These are phyloP conservation scores for Spiraea crenata DNA, from an alignment of 331 rosid species.

Conservation along the genomic window DNA sequence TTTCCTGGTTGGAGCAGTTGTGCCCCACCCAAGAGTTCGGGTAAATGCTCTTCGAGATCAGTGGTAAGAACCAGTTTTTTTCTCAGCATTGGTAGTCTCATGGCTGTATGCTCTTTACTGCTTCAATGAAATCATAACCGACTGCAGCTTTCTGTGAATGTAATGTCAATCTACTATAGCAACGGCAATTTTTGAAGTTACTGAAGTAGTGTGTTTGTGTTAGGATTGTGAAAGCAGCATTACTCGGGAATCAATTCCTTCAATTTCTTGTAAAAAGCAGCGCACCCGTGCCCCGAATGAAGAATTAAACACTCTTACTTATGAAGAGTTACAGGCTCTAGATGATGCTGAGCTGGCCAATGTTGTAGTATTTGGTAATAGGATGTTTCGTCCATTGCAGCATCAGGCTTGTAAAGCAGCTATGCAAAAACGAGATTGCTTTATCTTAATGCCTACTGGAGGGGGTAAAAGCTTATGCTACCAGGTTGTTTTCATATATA, in stretches of 20 bases:
- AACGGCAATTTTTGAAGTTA: constrained; percentile 1
- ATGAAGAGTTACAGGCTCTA: constrained; percentile 60
- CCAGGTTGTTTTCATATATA: constrained; percentile 55
- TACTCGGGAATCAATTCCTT: constrained; percentile 46
- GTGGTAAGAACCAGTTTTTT: constrained; percentile 36
- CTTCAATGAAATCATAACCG: not conserved
- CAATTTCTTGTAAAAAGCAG: constrained; percentile 38
- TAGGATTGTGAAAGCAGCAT: constrained; percentile 68
- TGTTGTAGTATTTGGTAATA: constrained; percentile 84
- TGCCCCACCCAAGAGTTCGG: constrained; percentile 16
- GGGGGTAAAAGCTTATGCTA: constrained; percentile 98
- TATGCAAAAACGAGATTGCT: constrained; percentile 75
- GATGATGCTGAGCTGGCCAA: constrained; percentile 91
- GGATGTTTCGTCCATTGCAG: constrained; percentile 80
- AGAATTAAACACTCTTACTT: constrained; percentile 49
- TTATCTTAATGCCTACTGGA: constrained; percentile 97
- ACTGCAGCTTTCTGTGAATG: not conserved
- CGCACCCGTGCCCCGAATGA: constrained; percentile 31
- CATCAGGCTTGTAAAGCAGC: constrained; percentile 81
- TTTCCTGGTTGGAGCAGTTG: constrained; percentile 21
- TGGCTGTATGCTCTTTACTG: not conserved
- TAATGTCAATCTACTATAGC: not conserved
- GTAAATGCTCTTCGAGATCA: constrained; percentile 35
- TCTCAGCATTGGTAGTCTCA: not conserved
- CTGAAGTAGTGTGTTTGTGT: constrained; percentile 34